A percentile compares a stretch with the other conserved stretches of the same genome.
These are phyloP conservation scores for Penicillium paneum DNA, from an alignment of 2,329 filamentous ascomycete genomes.

Conservation along the genomic window DNA sequence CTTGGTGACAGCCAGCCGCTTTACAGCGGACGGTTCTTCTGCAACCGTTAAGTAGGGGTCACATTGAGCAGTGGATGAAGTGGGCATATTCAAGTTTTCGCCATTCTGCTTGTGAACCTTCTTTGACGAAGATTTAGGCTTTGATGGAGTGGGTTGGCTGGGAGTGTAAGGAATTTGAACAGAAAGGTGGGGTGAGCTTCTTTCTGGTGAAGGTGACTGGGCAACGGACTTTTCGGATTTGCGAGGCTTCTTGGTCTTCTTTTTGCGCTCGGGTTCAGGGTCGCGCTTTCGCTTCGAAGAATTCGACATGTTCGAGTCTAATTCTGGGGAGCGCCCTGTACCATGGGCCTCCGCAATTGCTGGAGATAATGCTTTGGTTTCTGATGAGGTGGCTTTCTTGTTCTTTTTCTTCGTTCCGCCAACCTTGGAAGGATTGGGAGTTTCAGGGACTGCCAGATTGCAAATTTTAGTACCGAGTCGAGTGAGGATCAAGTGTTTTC, in stretches of 20 bases:
- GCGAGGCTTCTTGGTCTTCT: slow-evolving; percentile 6
- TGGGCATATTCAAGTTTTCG: neutral
- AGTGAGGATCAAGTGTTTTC: neutral
- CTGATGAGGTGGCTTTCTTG: slow-evolving; percentile 5
- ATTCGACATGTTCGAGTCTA: slow-evolving; percentile 10
- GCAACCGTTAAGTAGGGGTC: neutral
- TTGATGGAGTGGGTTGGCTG: neutral
- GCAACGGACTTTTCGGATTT: neutral
- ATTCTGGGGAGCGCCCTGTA: neutral
- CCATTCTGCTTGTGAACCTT: neutral
- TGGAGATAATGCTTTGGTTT: neutral
- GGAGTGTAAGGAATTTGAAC: neutral
- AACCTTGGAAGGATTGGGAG: neutral
- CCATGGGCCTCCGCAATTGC: neutral
- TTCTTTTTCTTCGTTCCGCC: slow-evolving; percentile 7
- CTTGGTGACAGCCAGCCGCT: neutral
- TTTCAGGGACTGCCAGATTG: slow-evolving; percentile 7
- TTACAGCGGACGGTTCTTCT: neutral
- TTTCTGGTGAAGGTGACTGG: neutral
- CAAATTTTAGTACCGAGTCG: neutral
- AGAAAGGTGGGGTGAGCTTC: neutral
- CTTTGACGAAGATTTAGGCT: neutral
- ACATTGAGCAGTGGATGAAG: neutral
- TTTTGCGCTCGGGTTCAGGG: slow-evolving; percentile 9
- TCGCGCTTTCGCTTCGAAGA: slow-evolving; percentile 30